phyloP scores from a whole-genome alignment of 2,329 filamentous ascomycete species.

The Neophaeococcomyces aloes region DNA sequence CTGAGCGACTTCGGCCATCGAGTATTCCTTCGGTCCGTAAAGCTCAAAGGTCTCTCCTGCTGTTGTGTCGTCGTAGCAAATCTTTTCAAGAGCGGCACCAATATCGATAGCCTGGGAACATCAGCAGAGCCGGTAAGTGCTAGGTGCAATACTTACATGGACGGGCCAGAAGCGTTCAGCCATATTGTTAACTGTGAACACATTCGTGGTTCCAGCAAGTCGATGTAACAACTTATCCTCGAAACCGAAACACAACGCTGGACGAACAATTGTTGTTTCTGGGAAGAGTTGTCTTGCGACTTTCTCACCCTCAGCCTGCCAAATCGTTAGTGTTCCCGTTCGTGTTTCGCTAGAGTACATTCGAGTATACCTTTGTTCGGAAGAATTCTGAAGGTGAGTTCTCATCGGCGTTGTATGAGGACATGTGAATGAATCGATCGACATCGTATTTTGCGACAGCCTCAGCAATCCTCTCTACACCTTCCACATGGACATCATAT shows the following conservation, averaged over 20 bases:
- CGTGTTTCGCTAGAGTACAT: neutral
- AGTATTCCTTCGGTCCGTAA: slow-evolving; percentile 88
- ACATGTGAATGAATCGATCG: slow-evolving; percentile 93
- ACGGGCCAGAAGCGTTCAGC: slow-evolving; percentile 83
- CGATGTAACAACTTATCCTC: slow-evolving; percentile 86
- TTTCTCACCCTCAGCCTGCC: slow-evolving; percentile 64
- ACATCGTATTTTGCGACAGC: slow-evolving; percentile 96
- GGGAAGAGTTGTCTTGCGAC: slow-evolving; percentile 83
- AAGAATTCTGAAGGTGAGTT: slow-evolving; percentile 82
- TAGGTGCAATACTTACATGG: slow-evolving; percentile 50
- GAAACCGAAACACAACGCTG: slow-evolving; percentile 86
- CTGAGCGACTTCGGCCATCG: slow-evolving; percentile 72
- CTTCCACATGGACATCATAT: slow-evolving; percentile 86
- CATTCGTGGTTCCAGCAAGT: slow-evolving; percentile 66
- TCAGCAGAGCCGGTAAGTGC: slow-evolving; percentile 9
- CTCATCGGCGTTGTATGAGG: slow-evolving; percentile 78
- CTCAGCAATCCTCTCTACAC: slow-evolving; percentile 81
- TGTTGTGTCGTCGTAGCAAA: slow-evolving; percentile 84
- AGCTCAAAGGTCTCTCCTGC: slow-evolving; percentile 87
- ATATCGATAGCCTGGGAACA: slow-evolving; percentile 75
- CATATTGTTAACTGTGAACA: slow-evolving; percentile 89
- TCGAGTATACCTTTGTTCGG: slow-evolving; percentile 60
- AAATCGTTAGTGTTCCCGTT: slow-evolving; percentile 2
- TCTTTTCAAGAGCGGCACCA: slow-evolving; percentile 74
- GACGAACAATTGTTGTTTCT: slow-evolving; percentile 92